Base-by-base conservation (phyloP, 2,329 filamentous ascomycete genomes). In the Calonectria multiphialidica region DNA sequence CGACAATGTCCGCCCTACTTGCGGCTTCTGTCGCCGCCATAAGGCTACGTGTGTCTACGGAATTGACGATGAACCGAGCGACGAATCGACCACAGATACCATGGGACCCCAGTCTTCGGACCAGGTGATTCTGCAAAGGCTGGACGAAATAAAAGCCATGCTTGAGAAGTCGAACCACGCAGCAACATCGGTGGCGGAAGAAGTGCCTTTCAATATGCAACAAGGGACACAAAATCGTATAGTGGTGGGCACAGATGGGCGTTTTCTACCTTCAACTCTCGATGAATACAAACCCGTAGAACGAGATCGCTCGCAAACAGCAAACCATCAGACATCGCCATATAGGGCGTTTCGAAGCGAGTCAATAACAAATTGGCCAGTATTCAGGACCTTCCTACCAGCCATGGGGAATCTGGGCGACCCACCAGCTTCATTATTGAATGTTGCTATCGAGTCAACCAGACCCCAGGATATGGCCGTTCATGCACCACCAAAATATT, bases 1-100 rank as follows among this genome's bases (percentile, higher is more conserved):
- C 47, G 49, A 71, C 45, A 68, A 74, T 23, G 37, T 18, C 23
- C 47, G 47, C 5, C 47, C 47, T 1, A 1, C 47, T 6, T 50
- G 47, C 13, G 13, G 47, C 23, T 50, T 72, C 59, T 76, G 73
- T n/a, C 68, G 74, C 59, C 63, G 68, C n/a, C 53, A 67, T 4
- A 72, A 76, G 55, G 66, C 66, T 35, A 70, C 71, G 47, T 77
- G 76, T 53, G 42, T 73, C 59, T 71, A 74, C 15, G 37, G 42
- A 3, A 62, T 68, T 16, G 23, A 30, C 13, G 66, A 63, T 40
- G 28, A 25, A 9, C 66, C 65, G 1, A 47, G 37, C 3, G 35
- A n/a, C 3, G 47, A 12, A 66, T 68, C 37, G 13, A 72, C 23
- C 50, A 40, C 12, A 30, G 4, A 28, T 13, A 8, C 5, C 28